Conservation (phyloP, 2,329 filamentous ascomycete species). For the Canariomyces notabilis region DNA sequence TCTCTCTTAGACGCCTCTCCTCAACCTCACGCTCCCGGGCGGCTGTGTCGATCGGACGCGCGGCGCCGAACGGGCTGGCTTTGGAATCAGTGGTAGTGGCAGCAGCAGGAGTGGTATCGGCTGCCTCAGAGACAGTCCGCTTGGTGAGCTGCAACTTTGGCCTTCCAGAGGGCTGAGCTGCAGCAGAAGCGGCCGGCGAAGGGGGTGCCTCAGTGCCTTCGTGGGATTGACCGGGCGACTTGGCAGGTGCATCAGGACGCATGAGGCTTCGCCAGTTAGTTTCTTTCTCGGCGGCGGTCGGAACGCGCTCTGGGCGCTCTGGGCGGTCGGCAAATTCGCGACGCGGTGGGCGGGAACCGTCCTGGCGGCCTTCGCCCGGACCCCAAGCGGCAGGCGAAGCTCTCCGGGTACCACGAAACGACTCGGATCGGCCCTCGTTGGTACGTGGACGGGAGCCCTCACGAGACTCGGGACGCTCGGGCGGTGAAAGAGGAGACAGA, state of each 20-base stretch:
- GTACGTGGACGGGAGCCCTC: conserved; percentile 50
- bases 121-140: conserved; percentile 77
- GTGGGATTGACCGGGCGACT: conserved; percentile 62
- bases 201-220: conserved; percentile 73
- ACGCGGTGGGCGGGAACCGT: conserved; percentile 69
- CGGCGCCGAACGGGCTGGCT: conserved; percentile 88
- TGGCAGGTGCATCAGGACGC: conserved; percentile 67
- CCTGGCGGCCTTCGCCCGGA: conserved; percentile 49
- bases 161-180: conserved; percentile 52
- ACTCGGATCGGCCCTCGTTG: conserved; percentile 55
- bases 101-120: conserved; percentile 47
- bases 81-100: conserved; percentile 56
- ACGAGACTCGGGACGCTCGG: conserved; percentile 48
- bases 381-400: conserved; percentile 74
- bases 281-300: conserved; percentile 86
- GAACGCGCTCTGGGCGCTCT: conserved; percentile 58
- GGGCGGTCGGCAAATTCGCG: conserved; percentile 70
- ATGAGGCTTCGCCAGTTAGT: conserved; percentile 90
- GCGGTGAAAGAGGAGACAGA: conserved; percentile 62
- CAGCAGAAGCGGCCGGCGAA: conserved; percentile 52
- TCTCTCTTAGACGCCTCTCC: conserved; percentile 78
- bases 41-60: conserved; percentile 88
- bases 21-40: conserved; percentile 85
- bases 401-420: conserved; percentile 57
- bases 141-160: conserved; percentile 86